These are phyloP conservation scores for Capsicum chinense DNA, from an alignment of 257 asterid species.

Conservation along the genomic window DNA sequence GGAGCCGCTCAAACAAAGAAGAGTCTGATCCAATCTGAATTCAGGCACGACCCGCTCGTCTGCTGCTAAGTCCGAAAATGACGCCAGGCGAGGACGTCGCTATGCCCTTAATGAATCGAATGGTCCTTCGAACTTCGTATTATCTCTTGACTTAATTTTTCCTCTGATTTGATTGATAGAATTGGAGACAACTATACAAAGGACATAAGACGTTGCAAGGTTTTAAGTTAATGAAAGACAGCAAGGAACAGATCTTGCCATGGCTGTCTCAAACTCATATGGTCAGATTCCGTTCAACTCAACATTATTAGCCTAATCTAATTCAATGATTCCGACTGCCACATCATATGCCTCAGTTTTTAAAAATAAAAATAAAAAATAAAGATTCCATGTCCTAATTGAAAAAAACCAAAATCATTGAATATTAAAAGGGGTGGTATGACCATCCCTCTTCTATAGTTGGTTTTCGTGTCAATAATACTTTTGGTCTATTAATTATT, in stretches of 20 bases:
- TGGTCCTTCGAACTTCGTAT: too few relatives aligned
- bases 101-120: too few relatives aligned
- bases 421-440: not conserved
- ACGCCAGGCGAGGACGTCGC: too few relatives aligned
- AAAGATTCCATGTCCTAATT: not conserved
- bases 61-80: too few relatives aligned
- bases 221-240: slow-evolving; percentile 41
- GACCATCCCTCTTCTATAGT: not conserved
- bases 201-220: not conserved
- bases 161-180: not conserved
- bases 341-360: slow-evolving; percentile 48
- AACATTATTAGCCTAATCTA: slow-evolving; percentile 45
- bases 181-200: not conserved
- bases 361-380: too few relatives aligned
- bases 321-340: slow-evolving; percentile 54
- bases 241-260: slow-evolving; percentile 41
- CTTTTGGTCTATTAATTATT: too few relatives aligned
- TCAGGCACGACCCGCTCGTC: too few relatives aligned
- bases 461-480: too few relatives aligned
- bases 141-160: not conserved
- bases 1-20: too few relatives aligned
- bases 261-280: not conserved
- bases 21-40: too few relatives aligned
- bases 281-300: slow-evolving; percentile 20
- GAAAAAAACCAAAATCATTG: not conserved